phyloP scores from a whole-genome alignment of 345 rosid genomes.

The Aegle marmelos region DNA sequence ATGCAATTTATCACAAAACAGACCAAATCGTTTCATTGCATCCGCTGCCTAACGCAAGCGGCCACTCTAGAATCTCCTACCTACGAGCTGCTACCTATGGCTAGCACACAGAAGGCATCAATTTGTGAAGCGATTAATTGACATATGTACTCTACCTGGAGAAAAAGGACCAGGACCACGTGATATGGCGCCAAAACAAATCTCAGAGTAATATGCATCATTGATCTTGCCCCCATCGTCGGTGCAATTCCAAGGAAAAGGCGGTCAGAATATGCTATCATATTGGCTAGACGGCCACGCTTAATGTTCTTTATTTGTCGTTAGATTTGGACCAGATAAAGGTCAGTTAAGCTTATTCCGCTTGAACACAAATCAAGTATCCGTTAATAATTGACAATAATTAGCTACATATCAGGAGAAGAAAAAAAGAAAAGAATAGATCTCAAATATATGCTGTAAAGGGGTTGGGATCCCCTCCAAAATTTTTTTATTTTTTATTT shows the following conservation, averaged over 20 bases:
- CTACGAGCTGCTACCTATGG: background rate
- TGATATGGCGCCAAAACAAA: background rate
- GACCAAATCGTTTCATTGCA: too few species aligned
- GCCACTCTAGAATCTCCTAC: too few species aligned
- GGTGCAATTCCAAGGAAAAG: background rate
- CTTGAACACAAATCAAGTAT: too few species aligned
- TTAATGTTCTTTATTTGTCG: background rate
- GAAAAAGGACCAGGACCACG: background rate
- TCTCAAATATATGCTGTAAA: too few species aligned
- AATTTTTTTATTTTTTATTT: too few species aligned
- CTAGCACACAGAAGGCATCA: background rate
- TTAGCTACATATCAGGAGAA: too few species aligned
- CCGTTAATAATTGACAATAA: too few species aligned
- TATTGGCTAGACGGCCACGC: background rate
- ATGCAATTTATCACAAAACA: background rate
- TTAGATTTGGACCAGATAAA: too few species aligned
- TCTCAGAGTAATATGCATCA: background rate
- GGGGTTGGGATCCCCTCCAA: too few species aligned
- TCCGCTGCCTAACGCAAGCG: too few species aligned
- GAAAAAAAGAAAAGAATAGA: too few species aligned
- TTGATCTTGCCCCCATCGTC: background rate
- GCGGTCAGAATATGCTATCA: background rate
- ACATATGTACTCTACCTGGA: background rate
- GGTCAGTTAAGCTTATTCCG: too few species aligned
- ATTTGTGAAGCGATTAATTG: background rate